Conservation (phyloP, 352 stramenopile genomes). For the Halophytophthora batemanensis region DNA sequence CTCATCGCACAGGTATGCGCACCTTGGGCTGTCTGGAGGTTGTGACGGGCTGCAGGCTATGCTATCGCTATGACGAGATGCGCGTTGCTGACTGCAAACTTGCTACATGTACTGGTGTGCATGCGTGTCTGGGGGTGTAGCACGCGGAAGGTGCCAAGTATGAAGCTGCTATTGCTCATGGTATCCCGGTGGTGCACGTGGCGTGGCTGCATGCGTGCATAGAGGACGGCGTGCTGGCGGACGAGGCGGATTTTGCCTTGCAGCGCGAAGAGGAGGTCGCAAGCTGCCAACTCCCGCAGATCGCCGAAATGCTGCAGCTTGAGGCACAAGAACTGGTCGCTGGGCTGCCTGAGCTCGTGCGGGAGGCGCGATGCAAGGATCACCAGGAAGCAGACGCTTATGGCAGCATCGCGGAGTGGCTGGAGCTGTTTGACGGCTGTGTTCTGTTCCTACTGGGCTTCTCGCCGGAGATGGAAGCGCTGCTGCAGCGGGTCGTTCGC, state of each 20-base stretch:
- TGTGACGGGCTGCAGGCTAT: not conserved
- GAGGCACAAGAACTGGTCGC: constrained; percentile 32
- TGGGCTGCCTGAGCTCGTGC: constrained; percentile 27
- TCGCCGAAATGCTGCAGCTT: constrained; percentile 38
- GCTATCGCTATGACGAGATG: not conserved
- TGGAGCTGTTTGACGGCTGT: constrained; percentile 68
- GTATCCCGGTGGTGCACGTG: constrained; percentile 66
- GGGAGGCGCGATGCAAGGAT: constrained; percentile 14
- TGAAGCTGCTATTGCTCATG: constrained; percentile 47
- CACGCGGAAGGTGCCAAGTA: constrained; percentile 58
- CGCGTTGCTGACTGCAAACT: not conserved
- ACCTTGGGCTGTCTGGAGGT: not conserved
- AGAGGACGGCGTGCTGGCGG: constrained; percentile 38
- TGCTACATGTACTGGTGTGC: no score
- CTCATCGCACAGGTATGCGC: constrained; percentile 51
- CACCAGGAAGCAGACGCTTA: constrained; percentile 4
- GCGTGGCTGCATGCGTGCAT: constrained; percentile 72
- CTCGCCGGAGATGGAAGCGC: constrained; percentile 25
- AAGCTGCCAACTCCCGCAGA: constrained; percentile 21
- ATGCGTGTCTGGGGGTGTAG: constrained; percentile 6
- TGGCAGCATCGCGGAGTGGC: constrained; percentile 25
- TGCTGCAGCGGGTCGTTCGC: constrained; percentile 52
- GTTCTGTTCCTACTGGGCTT: constrained; percentile 63
- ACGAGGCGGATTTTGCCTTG: constrained; percentile 50
- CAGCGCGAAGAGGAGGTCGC: constrained; percentile 17